Evolutionary conservation across 2,329 filamentous ascomycete genomes (phyloP), one percentile per base, ranked within the genome.

Genomic region (Curvularia sp.): DNA sequence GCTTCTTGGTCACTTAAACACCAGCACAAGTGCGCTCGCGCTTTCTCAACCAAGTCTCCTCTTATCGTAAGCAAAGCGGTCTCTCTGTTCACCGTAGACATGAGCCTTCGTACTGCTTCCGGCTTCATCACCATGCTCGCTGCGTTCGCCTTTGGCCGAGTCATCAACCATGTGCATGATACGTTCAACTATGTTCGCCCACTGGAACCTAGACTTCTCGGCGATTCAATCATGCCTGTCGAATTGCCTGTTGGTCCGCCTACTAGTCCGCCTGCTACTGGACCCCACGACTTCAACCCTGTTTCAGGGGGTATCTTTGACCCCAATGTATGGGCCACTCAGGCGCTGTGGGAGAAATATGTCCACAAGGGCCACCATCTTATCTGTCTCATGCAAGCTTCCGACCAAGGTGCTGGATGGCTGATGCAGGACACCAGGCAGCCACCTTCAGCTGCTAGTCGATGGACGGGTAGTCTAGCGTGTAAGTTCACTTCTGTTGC

Each of bases 401-500:
- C 61, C 1, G 68, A 69, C 19, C n/a, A 21, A 9, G 60, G 39
- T 5, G 68, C 68, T 7, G 67, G 67, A 10, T 57, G 32, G 12
- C 55, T 64, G 21, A 21, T 38, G 12, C 13, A 51, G 15, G 60
- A 67, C 15, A 57, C 39, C 0, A 45, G 61, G 3, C 47, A 36
- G 2, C 66, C 65, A 6, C 63, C 65, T 18, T 69, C 67, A 3
- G 65, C 61, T 8, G 50, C 55, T 3, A 71, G 65, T 34, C 34
- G 2, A 3, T 72, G 68, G 67, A 55, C 49, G 9, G 57, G 63
- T 5, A 61, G 69, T 19, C 52, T 69, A 8, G 50, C 28, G 27
- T 13, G 62, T 60, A 23, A 27, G 52, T 18, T 15, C 19, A 28
- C 15, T 21, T n/a, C 2, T 2, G 12, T 19, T 18, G 4, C 8